These are phyloP conservation scores for Raphanus sativus DNA, from an alignment of 345 rosid genomes.

Conservation along the genomic window DNA sequence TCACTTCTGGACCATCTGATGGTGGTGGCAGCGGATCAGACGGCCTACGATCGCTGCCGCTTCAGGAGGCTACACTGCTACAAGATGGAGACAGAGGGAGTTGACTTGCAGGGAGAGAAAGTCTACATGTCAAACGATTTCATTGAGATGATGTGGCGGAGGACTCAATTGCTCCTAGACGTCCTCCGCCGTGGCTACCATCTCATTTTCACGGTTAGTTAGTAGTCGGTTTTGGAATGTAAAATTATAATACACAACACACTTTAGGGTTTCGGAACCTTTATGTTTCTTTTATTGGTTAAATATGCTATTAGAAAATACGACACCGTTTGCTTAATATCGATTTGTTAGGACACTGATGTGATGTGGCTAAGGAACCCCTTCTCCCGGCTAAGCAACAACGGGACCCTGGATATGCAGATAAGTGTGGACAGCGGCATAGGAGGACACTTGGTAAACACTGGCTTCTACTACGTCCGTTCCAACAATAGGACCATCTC, in stretches of 20 bases:
- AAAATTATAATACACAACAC: not conserved
- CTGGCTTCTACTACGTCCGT: constrained; percentile 65
- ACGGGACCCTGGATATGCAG: constrained; percentile 55
- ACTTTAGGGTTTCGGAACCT: not conserved
- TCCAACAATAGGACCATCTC: constrained; percentile 70
- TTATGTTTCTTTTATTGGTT: not conserved
- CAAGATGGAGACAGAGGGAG: constrained; percentile 54
- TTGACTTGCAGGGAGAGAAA: constrained; percentile 52
- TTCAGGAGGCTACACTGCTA: constrained; percentile 72
- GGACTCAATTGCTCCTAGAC: constrained; percentile 59
- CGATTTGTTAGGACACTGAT: constrained; percentile 60
- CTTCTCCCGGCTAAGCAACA: constrained; percentile 38
- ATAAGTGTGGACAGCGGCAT: constrained; percentile 55
- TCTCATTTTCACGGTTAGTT: constrained; percentile 71
- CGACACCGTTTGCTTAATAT: too few relatives aligned
- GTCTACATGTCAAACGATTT: constrained; percentile 69
- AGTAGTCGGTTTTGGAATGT: not conserved
- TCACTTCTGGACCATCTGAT: constrained; percentile 53
- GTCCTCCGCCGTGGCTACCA: constrained; percentile 67
- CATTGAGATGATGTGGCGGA: constrained; percentile 82
- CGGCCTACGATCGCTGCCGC: constrained; percentile 60
- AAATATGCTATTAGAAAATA: not conserved
- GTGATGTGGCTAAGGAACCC: constrained; percentile 82
- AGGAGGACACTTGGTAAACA: constrained; percentile 49
- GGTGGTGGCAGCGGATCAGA: constrained; percentile 62